Conservation (phyloP, 192 early-diverging fungal genomes). For the Diversispora epigaea region DNA sequence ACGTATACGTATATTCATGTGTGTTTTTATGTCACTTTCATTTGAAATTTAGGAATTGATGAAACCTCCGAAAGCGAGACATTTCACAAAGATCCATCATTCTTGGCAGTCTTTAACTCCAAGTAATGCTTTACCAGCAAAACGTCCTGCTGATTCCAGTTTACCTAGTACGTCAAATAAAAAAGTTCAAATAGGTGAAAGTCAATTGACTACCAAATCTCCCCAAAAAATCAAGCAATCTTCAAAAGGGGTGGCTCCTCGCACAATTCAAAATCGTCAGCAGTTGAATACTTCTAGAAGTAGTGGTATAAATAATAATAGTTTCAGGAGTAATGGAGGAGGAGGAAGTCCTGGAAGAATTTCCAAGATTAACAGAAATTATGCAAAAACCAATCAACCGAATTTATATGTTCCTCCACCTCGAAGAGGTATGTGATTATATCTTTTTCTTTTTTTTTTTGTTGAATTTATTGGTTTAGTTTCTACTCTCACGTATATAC, state of each 20-base stretch:
- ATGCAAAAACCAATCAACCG: background rate
- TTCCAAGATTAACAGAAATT: background rate
- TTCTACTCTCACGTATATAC: no score
- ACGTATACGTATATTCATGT: no score
- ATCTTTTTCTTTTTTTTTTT: background rate
- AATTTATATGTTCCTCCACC: slow-evolving; percentile 21
- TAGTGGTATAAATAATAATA: background rate
- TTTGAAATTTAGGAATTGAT: slow-evolving; percentile 29
- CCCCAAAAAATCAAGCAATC: background rate
- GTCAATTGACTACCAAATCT: background rate
- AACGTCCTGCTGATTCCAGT: background rate
- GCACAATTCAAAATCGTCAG: background rate
- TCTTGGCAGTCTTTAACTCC: slow-evolving; percentile 7
- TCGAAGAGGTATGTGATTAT: slow-evolving; percentile 18
- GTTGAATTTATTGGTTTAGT: no score
- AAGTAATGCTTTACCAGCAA: background rate
- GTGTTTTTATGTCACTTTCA: no score
- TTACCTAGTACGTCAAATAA: background rate
- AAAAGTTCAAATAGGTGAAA: background rate
- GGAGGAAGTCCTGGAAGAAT: background rate
- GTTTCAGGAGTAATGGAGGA: background rate
- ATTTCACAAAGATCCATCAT: slow-evolving; percentile 6
- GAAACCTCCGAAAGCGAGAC: background rate
- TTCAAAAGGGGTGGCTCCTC: background rate
- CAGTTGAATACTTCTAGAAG: background rate